A percentile compares a stretch with the other conserved stretches of the same genome.
phyloP scores from a whole-genome alignment of 148 eudicot species.

The Mesembryanthemum crystallinum region DNA sequence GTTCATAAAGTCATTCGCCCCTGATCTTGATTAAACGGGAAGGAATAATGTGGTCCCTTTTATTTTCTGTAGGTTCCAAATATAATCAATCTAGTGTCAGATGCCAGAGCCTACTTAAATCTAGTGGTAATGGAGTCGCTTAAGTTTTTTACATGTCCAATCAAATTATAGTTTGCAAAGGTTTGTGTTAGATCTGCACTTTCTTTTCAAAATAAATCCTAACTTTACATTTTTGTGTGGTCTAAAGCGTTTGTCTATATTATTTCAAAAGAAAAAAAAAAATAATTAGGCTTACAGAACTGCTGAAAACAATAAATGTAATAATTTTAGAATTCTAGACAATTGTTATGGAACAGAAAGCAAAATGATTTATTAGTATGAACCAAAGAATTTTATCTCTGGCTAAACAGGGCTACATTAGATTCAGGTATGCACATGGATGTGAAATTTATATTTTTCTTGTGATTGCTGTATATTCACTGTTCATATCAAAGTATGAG shows the following conservation, averaged over 20 bases:
- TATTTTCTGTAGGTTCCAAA: too few species aligned
- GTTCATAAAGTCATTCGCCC: neutral
- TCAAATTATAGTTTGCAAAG: too few species aligned
- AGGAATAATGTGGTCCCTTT: neutral
- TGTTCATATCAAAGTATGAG: neutral
- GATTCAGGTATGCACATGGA: neutral
- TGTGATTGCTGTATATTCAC: constrained; percentile 9
- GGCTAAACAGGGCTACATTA: neutral
- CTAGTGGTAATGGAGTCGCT: too few species aligned
- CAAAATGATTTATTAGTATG: constrained; percentile 14
- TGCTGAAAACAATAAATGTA: neutral
- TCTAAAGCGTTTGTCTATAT: neutral
- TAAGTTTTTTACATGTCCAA: too few species aligned
- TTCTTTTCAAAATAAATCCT: too few species aligned
- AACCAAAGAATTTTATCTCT: constrained; percentile 11
- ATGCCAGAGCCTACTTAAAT: too few species aligned
- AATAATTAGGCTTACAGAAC: neutral
- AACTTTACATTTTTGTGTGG: too few species aligned
- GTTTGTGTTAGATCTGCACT: too few species aligned
- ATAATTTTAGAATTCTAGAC: neutral
- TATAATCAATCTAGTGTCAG: neutral
- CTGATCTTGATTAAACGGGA: neutral
- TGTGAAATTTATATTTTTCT: constrained; percentile 3
- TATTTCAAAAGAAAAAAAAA: too few species aligned
- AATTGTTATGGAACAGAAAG: neutral